Evolutionary conservation across 164 flowering plant genomes (phyloP), one percentile per base, ranked within the genome.

Genomic region (Paratinospora sagittata): DNA sequence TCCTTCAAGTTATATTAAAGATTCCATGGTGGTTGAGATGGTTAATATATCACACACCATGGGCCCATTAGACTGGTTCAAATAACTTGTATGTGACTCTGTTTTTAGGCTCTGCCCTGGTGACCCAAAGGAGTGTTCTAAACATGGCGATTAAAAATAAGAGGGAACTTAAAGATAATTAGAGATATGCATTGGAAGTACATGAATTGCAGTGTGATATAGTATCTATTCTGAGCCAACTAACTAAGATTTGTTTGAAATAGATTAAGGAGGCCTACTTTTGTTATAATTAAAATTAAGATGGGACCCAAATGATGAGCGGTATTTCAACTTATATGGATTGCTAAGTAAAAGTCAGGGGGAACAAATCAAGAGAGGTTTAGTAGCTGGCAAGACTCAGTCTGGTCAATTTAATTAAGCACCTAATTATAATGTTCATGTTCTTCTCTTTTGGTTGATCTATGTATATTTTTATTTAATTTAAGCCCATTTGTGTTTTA

Each of bases 401-500:
- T 27, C 37, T 21, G n/a, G 55, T 61, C 66, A 37, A 34, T 61
- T n/a, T n/a, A n/a, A n/a, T 39, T 23, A 41, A 30, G 30, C 6
- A 12, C 47, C 72, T n/a, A n/a, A n/a, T n/a, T n/a, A n/a, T 69
- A 57, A 11, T 58, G 17, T 57, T 34, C 16, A 58, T 47, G 30
- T 70, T 61, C 12, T 70, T 39, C 12, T 61, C 39, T 71, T 57
- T 41, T 69, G 64, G 39, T 70, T 69, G 67, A 27, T 55, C 57
- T 43, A 17, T 27, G 24, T 39, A 61, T 63, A 37, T 69, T 72
- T 70, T 75, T 72, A 72, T 23, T 73, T 64, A 68, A 75, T 30
- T 52, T 19, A 52, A 16, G 9, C 66, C 79, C 75, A 76, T 71
- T 79, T 76, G 82, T 66, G 33, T 47, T 47, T 34, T 71, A 49